Percentiles rank a stretch among this genome's conserved stretches.
phyloP scores from a whole-genome alignment of 208 protist genomes.

The Acanthamoeba castellanii region DNA sequence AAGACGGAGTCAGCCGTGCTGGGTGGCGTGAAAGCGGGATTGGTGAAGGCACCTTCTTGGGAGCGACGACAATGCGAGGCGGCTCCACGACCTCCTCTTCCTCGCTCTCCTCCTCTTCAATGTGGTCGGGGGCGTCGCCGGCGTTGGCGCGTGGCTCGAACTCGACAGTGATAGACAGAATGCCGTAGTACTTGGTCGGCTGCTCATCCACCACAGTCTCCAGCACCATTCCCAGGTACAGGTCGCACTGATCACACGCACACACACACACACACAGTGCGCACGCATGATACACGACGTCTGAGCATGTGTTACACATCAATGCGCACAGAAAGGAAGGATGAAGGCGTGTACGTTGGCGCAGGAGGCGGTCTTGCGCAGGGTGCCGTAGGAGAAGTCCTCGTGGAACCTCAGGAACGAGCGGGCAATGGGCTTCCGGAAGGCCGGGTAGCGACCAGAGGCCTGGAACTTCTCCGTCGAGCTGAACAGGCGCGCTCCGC shows the following conservation, averaged over 20 bases:
- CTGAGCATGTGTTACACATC: not conserved
- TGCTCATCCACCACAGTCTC: conserved; percentile 6
- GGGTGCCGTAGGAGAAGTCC: conserved; percentile 61
- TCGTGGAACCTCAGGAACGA: conserved; percentile 29
- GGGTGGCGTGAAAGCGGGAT: not conserved
- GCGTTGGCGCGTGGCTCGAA: conserved; percentile 65
- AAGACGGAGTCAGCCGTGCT: not conserved
- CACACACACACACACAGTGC: not conserved
- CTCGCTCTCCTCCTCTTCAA: conserved; percentile 56
- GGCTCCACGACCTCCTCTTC: conserved; percentile 19
- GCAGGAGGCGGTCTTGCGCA: conserved; percentile 28
- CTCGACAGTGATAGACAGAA: conserved; percentile 45
- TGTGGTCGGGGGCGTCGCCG: conserved; percentile 33
- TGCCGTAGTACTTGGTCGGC: conserved; percentile 39
- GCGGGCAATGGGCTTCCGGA: conserved; percentile 36
- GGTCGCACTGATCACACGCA: not conserved
- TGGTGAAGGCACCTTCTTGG: not conserved
- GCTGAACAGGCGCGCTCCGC: conserved; percentile 42
- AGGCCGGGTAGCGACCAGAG: conserved; percentile 43
- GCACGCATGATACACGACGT: no score
- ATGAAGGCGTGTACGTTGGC: not conserved
- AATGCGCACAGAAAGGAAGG: not conserved
- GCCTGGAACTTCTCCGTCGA: conserved; percentile 27
- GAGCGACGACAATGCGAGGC: not conserved
- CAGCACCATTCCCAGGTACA: conserved; percentile 50